These are phyloP conservation scores for Phaeophleospora eucalypticola DNA, from an alignment of 2,329 filamentous ascomycete genomes.

Conservation along the genomic window DNA sequence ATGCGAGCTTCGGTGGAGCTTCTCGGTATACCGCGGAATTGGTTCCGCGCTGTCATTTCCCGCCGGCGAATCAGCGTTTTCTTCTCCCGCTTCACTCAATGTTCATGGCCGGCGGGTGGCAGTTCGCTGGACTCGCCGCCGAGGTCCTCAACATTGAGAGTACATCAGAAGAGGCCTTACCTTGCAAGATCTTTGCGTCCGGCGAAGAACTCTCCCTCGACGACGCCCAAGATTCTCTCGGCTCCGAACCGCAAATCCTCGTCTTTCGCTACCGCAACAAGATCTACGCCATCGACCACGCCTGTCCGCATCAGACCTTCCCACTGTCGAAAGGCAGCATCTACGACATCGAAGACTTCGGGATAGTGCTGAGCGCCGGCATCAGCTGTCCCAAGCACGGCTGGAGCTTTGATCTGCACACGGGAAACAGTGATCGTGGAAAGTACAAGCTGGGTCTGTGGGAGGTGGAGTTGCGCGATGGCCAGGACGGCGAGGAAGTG, in stretches of 20 bases:
- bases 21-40: no score
- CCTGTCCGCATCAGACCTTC: slow-evolving; percentile 66
- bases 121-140: no score
- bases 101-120: no score
- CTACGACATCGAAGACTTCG: slow-evolving; percentile 72
- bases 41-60: no score
- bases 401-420: slow-evolving; percentile 67
- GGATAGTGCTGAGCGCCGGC: slow-evolving; percentile 58
- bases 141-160: no score
- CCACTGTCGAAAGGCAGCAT: slow-evolving; percentile 60
- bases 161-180: slow-evolving; percentile 10
- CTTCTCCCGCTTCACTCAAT: no score
- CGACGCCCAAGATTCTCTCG: slow-evolving; percentile 34
- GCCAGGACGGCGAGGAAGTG: slow-evolving; percentile 21
- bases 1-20: no score
- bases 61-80: no score
- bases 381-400: slow-evolving; percentile 65
- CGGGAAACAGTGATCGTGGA: slow-evolving; percentile 59
- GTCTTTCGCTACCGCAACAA: slow-evolving; percentile 61
- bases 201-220: slow-evolving; percentile 39
- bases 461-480: slow-evolving; percentile 54
- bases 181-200: slow-evolving; percentile 55
- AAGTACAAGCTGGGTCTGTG: slow-evolving; percentile 60
- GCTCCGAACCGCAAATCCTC: slow-evolving; percentile 55
- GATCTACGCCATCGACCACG: slow-evolving; percentile 66